Evolutionary conservation across 768 basidiomycete genomes (phyloP).

Genomic region (Austroboletus festivus): DNA sequence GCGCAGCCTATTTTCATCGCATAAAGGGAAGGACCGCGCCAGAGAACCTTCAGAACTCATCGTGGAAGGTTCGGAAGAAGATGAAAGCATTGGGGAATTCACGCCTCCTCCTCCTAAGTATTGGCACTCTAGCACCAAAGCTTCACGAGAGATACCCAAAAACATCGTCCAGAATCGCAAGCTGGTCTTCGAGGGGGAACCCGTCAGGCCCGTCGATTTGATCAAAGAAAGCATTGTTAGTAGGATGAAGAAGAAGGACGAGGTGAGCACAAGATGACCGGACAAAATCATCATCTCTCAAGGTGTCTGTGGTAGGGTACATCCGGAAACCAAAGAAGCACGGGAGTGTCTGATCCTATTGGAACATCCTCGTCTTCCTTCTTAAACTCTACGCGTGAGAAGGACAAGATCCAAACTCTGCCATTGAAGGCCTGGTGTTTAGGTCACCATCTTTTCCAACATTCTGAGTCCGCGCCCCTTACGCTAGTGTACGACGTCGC

Average conservation of each 20-base stretch:
- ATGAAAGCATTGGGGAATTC: conserved; percentile 21
- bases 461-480: conserved; percentile 10
- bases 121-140: neutral
- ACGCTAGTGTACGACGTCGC: conserved; percentile 12
- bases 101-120: conserved; percentile 1
- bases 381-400: conserved; percentile 13
- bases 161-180: conserved; percentile 13
- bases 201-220: conserved; percentile 7
- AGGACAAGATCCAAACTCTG: conserved; percentile 3
- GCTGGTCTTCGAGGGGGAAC: neutral
- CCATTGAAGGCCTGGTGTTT: conserved; percentile 30
- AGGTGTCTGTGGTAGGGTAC: conserved; percentile 4
- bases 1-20: neutral
- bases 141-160: conserved; percentile 15
- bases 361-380: conserved; percentile 30
- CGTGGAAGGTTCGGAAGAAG: conserved; percentile 25
- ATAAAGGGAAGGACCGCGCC: conserved; percentile 26
- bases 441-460: conserved; percentile 18
- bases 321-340: neutral
- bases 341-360: conserved; percentile 13
- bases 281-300: conserved; percentile 3
- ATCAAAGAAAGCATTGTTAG: neutral
- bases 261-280: conserved; percentile 17
- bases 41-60: conserved; percentile 5
- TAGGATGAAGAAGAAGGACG: conserved; percentile 26